These are phyloP conservation scores for Neonectria punicea DNA, from an alignment of 2,329 filamentous ascomycete genomes.

Conservation along the genomic window DNA sequence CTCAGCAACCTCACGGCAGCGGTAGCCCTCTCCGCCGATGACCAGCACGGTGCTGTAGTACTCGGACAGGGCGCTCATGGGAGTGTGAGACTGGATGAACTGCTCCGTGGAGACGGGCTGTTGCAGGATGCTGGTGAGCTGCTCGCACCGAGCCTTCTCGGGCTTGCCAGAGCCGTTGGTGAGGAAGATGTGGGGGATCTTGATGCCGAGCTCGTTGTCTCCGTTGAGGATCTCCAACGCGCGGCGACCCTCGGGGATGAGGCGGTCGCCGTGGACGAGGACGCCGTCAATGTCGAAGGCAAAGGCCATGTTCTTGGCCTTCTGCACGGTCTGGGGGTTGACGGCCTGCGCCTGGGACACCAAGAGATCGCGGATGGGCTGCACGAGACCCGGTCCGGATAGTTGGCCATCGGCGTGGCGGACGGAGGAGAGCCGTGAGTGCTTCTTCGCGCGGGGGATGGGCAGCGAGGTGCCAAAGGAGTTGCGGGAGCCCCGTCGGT, in stretches of 20 bases:
- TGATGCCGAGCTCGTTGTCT: conserved; percentile 78
- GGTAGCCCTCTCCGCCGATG: conserved; percentile 79
- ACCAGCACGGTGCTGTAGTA: conserved; percentile 83
- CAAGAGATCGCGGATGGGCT: conserved; percentile 73
- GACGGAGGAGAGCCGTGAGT: conserved; percentile 74
- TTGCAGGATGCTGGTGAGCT: conserved; percentile 66
- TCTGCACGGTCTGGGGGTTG: conserved; percentile 70
- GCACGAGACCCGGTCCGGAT: conserved; percentile 67
- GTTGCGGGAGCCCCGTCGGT: conserved; percentile 76
- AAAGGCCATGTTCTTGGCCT: conserved; percentile 80
- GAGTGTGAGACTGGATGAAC: conserved; percentile 82
- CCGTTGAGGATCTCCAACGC: conserved; percentile 78
- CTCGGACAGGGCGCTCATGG: conserved; percentile 79
- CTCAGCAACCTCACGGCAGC: conserved; percentile 66
- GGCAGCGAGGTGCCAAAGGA: conserved; percentile 79
- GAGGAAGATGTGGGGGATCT: conserved; percentile 89
- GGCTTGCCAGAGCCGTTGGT: conserved; percentile 95
- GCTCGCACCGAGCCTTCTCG: conserved; percentile 83
- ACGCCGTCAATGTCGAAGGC: conserved; percentile 93
- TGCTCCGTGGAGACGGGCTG: conserved; percentile 55
- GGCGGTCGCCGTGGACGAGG: conserved; percentile 80
- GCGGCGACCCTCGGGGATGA: conserved; percentile 79
- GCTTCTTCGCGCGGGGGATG: conserved; percentile 76
- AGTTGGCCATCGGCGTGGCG: conserved; percentile 57
- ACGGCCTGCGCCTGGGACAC: conserved; percentile 77